These are phyloP conservation scores for Xylaria sp. DNA, from an alignment of 2,329 filamentous ascomycete species.

Conservation along the genomic window DNA sequence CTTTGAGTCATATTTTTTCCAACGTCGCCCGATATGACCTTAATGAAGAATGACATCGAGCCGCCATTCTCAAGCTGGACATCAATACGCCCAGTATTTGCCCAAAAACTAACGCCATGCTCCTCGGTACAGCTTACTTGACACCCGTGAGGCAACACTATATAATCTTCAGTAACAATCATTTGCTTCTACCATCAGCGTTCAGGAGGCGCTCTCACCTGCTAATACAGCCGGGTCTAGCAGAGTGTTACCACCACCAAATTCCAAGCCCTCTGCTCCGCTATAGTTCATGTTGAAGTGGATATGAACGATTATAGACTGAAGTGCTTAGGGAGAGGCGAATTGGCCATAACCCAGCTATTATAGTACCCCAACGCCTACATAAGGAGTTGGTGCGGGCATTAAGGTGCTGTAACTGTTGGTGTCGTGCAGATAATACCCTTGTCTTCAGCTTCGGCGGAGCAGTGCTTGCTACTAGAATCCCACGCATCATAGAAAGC, in stretches of 20 bases:
- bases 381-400: not conserved
- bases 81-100: slow-evolving; percentile 13
- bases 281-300: slow-evolving; percentile 14
- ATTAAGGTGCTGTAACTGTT: not conserved
- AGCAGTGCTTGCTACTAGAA: not conserved
- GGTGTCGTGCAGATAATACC: not conserved
- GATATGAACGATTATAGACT: not conserved
- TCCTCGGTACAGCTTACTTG: not conserved
- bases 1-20: slow-evolving; percentile 1
- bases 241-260: not conserved
- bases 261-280: not conserved
- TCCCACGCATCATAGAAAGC: not conserved
- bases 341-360: not conserved
- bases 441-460: too few species aligned
- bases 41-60: slow-evolving; percentile 7
- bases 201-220: not conserved
- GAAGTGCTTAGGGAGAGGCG: not conserved
- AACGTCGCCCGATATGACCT: not conserved
- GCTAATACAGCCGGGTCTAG: slow-evolving; percentile 9
- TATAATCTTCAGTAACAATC: not conserved
- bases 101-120: slow-evolving; percentile 13
- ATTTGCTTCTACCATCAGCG: not conserved
- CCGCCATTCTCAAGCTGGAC: not conserved
- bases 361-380: not conserved
- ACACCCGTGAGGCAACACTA: slow-evolving; percentile 3